Evolutionary conservation across 305 asterid species (phyloP).

Genomic region (Nicotiana rustica): DNA sequence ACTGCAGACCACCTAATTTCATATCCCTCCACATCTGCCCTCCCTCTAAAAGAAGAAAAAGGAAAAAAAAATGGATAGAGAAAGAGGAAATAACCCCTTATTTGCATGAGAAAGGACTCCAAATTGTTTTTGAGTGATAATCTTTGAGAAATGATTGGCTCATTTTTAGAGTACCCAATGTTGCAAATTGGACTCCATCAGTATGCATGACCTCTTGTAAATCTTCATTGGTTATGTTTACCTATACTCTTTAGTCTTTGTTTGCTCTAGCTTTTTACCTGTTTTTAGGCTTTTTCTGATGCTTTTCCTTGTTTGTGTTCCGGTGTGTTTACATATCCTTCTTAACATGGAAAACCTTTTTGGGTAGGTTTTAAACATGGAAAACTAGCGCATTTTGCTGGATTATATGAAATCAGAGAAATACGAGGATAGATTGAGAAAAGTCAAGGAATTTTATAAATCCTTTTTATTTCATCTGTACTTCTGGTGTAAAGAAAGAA

Average conservation of each 20-base stretch:
- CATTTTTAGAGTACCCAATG: not conserved
- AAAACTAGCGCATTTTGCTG: not conserved
- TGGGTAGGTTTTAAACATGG: not conserved
- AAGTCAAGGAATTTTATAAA: not conserved
- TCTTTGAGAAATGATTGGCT: not conserved
- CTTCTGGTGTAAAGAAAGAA: not conserved
- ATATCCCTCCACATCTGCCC: not conserved
- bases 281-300: not conserved
- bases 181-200: constrained; percentile 10
- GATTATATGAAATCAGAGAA: constrained; percentile 15
- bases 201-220: not conserved
- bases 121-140: constrained; percentile 21
- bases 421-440: not conserved
- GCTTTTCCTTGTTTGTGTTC: not conserved
- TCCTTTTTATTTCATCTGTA: not conserved
- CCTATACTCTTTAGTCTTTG: not conserved
- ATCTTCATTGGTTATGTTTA: not conserved
- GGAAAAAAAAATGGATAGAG: not conserved
- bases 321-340: not conserved
- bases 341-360: too few relatives aligned
- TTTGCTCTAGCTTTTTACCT: not conserved
- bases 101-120: not conserved
- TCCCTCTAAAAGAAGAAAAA: not conserved
- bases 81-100: not conserved
- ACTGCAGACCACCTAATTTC: not conserved